Conservation (phyloP, 805 yeast genomes). For the Nakazawaea pomicola region DNA sequence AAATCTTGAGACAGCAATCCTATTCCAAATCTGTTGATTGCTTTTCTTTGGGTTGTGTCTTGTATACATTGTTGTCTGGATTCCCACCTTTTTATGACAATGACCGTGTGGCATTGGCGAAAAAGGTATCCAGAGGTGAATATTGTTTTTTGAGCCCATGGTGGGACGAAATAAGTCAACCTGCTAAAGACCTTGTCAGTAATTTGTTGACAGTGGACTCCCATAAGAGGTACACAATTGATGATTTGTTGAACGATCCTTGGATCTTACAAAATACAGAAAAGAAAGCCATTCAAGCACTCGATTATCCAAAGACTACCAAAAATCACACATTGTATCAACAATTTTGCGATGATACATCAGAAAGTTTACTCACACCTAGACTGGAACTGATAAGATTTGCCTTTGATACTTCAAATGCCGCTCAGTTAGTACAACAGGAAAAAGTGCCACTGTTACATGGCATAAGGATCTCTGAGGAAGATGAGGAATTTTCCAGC, state of each 20-base stretch:
- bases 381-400: constrained; percentile 33
- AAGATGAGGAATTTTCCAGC: constrained; percentile 8
- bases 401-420: constrained; percentile 30
- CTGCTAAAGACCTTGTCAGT: constrained; percentile 64
- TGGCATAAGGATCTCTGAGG: constrained; percentile 14
- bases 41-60: constrained; percentile 71
- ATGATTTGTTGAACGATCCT: constrained; percentile 64
- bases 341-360: constrained; percentile 20
- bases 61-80: constrained; percentile 65
- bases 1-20: constrained; percentile 53
- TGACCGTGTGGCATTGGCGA: constrained; percentile 54
- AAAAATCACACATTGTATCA: constrained; percentile 22
- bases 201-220: constrained; percentile 70
- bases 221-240: constrained; percentile 57
- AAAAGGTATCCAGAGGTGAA: constrained; percentile 67
- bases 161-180: constrained; percentile 80
- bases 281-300: constrained; percentile 15
- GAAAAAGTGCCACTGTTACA: not conserved
- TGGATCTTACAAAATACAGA: constrained; percentile 39
- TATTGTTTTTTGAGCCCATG: constrained; percentile 75
- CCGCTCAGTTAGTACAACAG: constrained; percentile 6
- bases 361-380: constrained; percentile 26
- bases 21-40: constrained; percentile 66
- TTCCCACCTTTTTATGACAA: constrained; percentile 77
- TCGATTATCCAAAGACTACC: constrained; percentile 26